Base-by-base conservation (phyloP, 257 asterid genomes). In the Nicotiana paniculata region DNA sequence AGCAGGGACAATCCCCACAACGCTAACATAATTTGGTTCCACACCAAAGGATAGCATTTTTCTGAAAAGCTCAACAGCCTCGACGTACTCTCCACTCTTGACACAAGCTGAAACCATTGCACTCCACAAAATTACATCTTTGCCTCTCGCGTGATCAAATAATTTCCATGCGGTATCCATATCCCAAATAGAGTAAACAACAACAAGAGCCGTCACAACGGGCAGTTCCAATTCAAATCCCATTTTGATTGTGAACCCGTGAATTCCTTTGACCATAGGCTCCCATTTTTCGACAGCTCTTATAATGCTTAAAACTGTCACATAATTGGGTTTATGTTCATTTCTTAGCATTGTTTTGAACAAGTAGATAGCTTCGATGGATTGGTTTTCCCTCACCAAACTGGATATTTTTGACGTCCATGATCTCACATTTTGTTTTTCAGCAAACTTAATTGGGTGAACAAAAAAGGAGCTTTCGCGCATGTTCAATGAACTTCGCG, bases 41-140 rank as follows among this genome's bases (percentile, higher is more conserved):
- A 90, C 61, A 11, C 91, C 90, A 58, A 54, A 83, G 81, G 74
- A 59, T 67, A 84, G 58, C 97, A 93, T 94, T 79, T 85, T 80
- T 83, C 88, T 87, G 24, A 93, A 84, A 62, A 89, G 82, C 54
- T 87, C 86, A 79, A 93, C 82, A 65, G 97, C 94, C 65, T 87
- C 87, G 15, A 82, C 57, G 82, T 84, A 85, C 83, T 87, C 90
- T 75, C 86, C 91, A 66, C 83, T 86, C 88, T 86, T 86, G 63
- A 88, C 87, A 83, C 87, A 88, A n/a, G 94, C 93, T 0, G 93
- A 91, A 83, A 90, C 82, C 96, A 92, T 88, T 9, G 95, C 92
- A 62, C 93, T 93, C 88, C 93, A 93, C 88, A 89, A 82, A 84
- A 94, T 82, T 68, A 93, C 87, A 77, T 94, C 98, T 84, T 85